Evolutionary conservation across 129 eudicot species (phyloP).

Genomic region (Flaveria linearis): DNA sequence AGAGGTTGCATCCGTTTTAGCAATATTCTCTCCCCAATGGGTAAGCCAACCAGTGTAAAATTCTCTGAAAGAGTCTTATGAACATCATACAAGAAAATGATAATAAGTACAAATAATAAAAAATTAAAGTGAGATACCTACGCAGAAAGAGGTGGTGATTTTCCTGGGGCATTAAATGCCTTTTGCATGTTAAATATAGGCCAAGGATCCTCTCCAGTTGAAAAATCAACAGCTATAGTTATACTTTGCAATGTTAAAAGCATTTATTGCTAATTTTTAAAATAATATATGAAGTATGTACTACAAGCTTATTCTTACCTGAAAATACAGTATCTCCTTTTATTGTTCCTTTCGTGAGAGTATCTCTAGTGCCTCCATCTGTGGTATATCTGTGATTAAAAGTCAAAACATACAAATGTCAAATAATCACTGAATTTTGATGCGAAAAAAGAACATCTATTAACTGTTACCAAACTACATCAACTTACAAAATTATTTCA

Average conservation of each 20-base stretch:
- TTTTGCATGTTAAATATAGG: constrained; percentile 85
- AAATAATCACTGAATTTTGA: constrained; percentile 1
- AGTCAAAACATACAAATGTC: neutral
- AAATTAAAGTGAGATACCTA: constrained; percentile 45
- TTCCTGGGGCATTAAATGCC: constrained; percentile 84
- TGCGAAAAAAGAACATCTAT: neutral
- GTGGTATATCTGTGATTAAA: constrained; percentile 74
- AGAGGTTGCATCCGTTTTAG: constrained; percentile 72
- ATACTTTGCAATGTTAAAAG: constrained; percentile 15
- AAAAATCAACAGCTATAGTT: constrained; percentile 76
- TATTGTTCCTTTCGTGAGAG: constrained; percentile 83
- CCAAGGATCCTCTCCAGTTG: constrained; percentile 89
- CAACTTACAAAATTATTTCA: constrained; percentile 67
- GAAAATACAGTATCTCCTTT: constrained; percentile 70
- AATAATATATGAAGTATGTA: constrained; percentile 4
- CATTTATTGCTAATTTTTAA: neutral
- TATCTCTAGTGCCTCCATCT: constrained; percentile 80
- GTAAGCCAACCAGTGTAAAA: constrained; percentile 99
- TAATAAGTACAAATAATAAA: neutral
- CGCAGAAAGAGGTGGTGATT: constrained; percentile 96
- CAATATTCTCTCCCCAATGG: constrained; percentile 89
- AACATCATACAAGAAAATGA: constrained; percentile 18
- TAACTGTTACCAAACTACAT: neutral
- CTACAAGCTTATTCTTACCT: constrained; percentile 38
- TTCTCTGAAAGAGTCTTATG: constrained; percentile 51